Conservation (phyloP, 2,329 filamentous ascomycete species). For the Gaeumannomyces sp. region DNA sequence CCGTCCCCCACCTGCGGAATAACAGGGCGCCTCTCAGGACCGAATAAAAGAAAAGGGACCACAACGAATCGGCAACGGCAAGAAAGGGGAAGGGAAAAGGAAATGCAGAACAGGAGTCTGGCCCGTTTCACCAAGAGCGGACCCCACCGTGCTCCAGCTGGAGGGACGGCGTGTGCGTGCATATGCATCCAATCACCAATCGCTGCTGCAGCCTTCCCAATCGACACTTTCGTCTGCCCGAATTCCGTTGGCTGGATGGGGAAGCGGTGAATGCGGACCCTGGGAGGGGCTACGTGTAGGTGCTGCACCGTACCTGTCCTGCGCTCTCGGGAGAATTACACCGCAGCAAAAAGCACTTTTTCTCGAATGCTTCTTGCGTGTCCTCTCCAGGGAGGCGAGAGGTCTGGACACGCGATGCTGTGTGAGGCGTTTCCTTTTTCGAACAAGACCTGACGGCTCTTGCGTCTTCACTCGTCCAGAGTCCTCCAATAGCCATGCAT, state of each 20-base stretch:
- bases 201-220: neutral
- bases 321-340: neutral
- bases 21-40: neutral
- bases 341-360: neutral
- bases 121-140: neutral
- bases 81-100: neutral
- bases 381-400: too few species aligned
- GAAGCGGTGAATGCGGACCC: neutral
- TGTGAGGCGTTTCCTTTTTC: neutral
- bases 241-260: neutral
- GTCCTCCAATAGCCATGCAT: neutral
- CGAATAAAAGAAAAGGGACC: neutral
- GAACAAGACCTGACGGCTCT: neutral
- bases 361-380: neutral
- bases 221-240: neutral
- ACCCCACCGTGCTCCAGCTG: neutral
- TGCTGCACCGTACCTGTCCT: neutral
- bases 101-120: neutral
- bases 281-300: slow-evolving; percentile 1
- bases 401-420: neutral
- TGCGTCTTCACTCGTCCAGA: neutral
- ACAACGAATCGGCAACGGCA: neutral
- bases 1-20: neutral
- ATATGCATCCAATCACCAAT: slow-evolving; percentile 1
- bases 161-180: neutral